Evolutionary conservation across 2,329 filamentous ascomycete species (phyloP), one percentile per base, ranked within the genome.

Genomic region (Fusarium neocosmosporiellum): DNA sequence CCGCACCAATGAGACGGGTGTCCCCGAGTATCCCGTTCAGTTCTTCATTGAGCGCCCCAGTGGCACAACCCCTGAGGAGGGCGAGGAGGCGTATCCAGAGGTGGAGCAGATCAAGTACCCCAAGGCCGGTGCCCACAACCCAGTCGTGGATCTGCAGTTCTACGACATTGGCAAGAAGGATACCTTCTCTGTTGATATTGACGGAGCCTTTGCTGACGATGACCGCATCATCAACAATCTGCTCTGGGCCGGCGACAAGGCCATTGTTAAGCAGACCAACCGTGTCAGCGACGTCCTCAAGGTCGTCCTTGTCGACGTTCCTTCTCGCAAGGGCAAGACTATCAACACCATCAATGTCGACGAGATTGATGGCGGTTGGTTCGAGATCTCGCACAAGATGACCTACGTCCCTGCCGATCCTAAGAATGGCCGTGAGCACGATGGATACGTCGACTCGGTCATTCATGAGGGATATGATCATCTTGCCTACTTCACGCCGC

Each of bases 21-120:
- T 99, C 1, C 95, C 96, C 0, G 94, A 95, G 73, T 99, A 94
- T 76, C 95, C 96, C 1, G 89, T 99, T 10, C 93, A 98, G 78
- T 99, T 97, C 85, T 99, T 96, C 82, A 85, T 98, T 68, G 94
- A 94, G 27, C 88, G 94, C 48, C 96, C 96, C 3, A 97, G 94
- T 73, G 94, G 94, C 29, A 88, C 89, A 55, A 73, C 87, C 55
- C 91, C 94, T 5, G 81, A 85, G 10, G 65, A 77, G 31, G 95
- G 94, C 22, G 89, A 97, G 74, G 95, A 98, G 80, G 91, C 90
- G 60, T 99, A 99, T 79, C 96, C 96, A 0, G 95, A 98, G 78
- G 91, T 96, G 37, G 90, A 92, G 71, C 86, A 95, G 76, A 97
- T 99, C 88, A 99, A 99, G 82, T 99, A 99, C 78, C 97, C 96